Evolutionary conservation across 1,284 basidiomycete species (phyloP), one percentile per base, ranked within the genome.

Genomic region (Psilocybe mexicana): DNA sequence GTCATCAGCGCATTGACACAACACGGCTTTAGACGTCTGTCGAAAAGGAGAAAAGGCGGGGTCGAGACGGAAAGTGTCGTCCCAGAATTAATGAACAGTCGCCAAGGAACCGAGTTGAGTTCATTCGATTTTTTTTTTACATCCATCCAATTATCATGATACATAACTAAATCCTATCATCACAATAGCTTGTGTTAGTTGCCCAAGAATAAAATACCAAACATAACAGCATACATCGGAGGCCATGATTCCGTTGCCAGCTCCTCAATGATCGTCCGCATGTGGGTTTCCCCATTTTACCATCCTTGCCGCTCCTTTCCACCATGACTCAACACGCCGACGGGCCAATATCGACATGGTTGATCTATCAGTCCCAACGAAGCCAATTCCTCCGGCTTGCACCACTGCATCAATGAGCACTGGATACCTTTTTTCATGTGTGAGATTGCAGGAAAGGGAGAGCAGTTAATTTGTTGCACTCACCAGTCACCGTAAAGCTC

Each of bases 391-490:
- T 35, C 75, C 73, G 0, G 85, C 86, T 64, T 91, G 87, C 59
- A 90, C 82, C 4, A 82, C 82, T 4, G 87, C 86, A 66, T 91
- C 89, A 58, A 91, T 79, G 51, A 90, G 70, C 11, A 88, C 74
- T 3, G 87, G 84, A 67, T 86, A 85, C 86, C 86, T 86, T 46
- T 14, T 53, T n/a, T 55, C 55, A 24, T 12, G 30, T 58, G 26
- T 33, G 4, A 33, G 30, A 33, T 8, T 8, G 30, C 30, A 33
- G 8, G 51, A 38, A 24, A 30, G 44, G 35, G 25, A 33, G 28
- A 44, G 53, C 25, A 18, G 18, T 18, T 18, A 18, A 18, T 18
- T 18, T 18, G 18, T 54, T 6, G 7, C 23, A 69, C 81, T 60
- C 65, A 84, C 88, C 88, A 90, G 62, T 71, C 72, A 3, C 86